Evolutionary conservation across 495 filamentous ascomycete genomes (phyloP).

Genomic region (Recurvomyces mirabilis): DNA sequence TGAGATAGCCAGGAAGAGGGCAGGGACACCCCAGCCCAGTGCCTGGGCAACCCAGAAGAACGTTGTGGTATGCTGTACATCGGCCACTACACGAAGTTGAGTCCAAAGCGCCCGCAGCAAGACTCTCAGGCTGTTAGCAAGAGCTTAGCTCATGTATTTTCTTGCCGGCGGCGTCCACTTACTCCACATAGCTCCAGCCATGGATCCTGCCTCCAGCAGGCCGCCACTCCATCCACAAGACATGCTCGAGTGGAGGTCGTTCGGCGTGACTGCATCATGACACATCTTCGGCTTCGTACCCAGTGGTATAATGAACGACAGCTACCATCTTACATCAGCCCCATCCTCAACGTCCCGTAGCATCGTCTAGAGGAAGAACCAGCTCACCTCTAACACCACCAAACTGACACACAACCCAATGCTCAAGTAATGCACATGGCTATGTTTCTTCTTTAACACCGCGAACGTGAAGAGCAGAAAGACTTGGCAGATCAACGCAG

Average conservation of each 20-base stretch:
- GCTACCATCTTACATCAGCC: not conserved
- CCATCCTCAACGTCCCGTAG: not conserved
- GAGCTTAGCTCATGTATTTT: not conserved
- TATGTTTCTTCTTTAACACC: conserved; percentile 24
- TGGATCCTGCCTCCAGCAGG: conserved; percentile 24
- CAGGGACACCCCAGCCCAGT: conserved; percentile 22
- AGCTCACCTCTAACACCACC: conserved; percentile 24
- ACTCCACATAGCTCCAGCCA: conserved; percentile 29
- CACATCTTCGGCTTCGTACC: conserved; percentile 22
- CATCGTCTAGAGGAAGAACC: not conserved
- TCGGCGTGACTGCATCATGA: conserved; percentile 30
- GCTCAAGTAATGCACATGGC: conserved; percentile 28
- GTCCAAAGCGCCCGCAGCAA: conserved; percentile 30
- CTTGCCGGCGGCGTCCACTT: not conserved
- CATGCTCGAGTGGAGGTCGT: conserved; percentile 23
- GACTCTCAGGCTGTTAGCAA: conserved; percentile 15
- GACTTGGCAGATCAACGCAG: conserved; percentile 26
- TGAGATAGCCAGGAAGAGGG: conserved; percentile 24
- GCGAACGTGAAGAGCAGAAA: conserved; percentile 31
- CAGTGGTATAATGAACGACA: conserved; percentile 8
- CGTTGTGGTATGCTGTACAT: conserved; percentile 20
- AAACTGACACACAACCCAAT: conserved; percentile 27
- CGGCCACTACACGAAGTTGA: conserved; percentile 28
- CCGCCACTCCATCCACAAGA: conserved; percentile 29
- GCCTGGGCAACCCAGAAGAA: conserved; percentile 25